These are phyloP conservation scores for Penicillium mononematosum DNA, from an alignment of 495 filamentous ascomycete genomes.

Conservation along the genomic window DNA sequence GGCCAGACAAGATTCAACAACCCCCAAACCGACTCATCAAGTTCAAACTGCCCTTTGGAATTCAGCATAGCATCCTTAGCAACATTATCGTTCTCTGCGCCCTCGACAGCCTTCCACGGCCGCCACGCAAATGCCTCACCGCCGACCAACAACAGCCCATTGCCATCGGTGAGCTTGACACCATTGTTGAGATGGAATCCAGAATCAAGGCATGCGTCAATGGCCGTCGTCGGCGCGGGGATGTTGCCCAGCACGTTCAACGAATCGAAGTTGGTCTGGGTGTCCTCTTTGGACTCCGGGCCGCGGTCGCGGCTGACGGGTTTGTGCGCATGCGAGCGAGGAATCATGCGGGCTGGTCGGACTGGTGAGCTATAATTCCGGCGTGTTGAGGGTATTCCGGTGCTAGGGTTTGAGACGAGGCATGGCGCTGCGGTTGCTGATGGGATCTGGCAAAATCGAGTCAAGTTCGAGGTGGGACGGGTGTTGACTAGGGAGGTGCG, in stretches of 20 bases:
- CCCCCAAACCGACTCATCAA: conserved; percentile 68
- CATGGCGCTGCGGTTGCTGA: conserved; percentile 15
- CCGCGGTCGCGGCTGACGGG: conserved; percentile 55
- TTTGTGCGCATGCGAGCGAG: conserved; percentile 41
- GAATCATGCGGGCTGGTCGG: conserved; percentile 39
- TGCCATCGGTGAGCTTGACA: conserved; percentile 59
- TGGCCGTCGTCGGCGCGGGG: conserved; percentile 70
- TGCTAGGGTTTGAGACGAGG: conserved; percentile 6
- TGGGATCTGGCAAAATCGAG: conserved; percentile 14
- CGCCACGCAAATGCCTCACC: conserved; percentile 88
- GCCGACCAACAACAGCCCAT: conserved; percentile 70
- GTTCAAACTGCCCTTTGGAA: conserved; percentile 76
- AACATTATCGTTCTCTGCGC: conserved; percentile 26
- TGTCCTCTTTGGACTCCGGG: conserved; percentile 57
- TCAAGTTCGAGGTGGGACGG: conserved; percentile 16
- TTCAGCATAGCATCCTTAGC: conserved; percentile 59
- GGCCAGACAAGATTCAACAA: conserved; percentile 80
- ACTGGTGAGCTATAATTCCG: conserved; percentile 33
- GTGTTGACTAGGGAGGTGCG: conserved; percentile 33
- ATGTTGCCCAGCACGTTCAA: conserved; percentile 79
- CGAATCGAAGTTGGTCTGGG: conserved; percentile 69
- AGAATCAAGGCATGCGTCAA: conserved; percentile 74
- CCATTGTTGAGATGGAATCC: conserved; percentile 84
- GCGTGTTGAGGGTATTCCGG: conserved; percentile 10
- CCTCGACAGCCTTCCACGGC: conserved; percentile 60